Evolutionary conservation across 768 basidiomycete species (phyloP).

Genomic region (Asterophora parasitica): DNA sequence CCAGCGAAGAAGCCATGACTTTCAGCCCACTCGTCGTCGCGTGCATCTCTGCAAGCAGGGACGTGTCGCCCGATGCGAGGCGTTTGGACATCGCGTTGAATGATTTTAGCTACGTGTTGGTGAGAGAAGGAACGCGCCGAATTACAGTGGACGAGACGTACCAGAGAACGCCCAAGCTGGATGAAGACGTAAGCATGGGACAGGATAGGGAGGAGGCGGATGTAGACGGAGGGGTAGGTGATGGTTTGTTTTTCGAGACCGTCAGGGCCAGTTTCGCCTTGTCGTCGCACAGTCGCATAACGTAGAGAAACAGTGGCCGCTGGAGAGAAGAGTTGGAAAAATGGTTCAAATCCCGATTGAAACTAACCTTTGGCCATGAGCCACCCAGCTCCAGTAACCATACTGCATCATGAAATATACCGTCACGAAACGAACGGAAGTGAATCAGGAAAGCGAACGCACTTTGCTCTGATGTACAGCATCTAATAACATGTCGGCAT

Average conservation of each 20-base stretch:
- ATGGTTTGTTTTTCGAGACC: slow-evolving; percentile 66
- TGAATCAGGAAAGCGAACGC: slow-evolving; percentile 14
- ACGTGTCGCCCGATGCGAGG: slow-evolving; percentile 52
- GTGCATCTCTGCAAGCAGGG: slow-evolving; percentile 67
- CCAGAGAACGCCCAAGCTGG: slow-evolving; percentile 54
- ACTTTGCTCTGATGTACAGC: slow-evolving; percentile 70
- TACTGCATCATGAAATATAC: slow-evolving; percentile 31
- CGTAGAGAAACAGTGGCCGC: slow-evolving; percentile 53
- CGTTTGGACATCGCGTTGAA: slow-evolving; percentile 47
- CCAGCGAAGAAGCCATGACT: slow-evolving; percentile 47
- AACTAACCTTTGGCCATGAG: slow-evolving; percentile 55
- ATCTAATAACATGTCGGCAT: slow-evolving; percentile 37
- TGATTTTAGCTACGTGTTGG: slow-evolving; percentile 34
- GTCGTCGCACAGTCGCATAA: slow-evolving; percentile 68
- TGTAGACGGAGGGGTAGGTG: slow-evolving; percentile 67
- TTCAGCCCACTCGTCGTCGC: slow-evolving; percentile 69
- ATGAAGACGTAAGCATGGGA: slow-evolving; percentile 69
- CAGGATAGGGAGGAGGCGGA: slow-evolving; percentile 67
- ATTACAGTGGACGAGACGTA: slow-evolving; percentile 22
- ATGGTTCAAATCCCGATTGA: background rate
- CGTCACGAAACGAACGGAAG: background rate
- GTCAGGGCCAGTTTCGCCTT: slow-evolving; percentile 47
- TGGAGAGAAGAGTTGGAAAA: background rate
- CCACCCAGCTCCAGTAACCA: slow-evolving; percentile 63
- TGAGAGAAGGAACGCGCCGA: background rate